These are phyloP conservation scores for Russula emetica DNA, from an alignment of 768 basidiomycete genomes.

Conservation along the genomic window DNA sequence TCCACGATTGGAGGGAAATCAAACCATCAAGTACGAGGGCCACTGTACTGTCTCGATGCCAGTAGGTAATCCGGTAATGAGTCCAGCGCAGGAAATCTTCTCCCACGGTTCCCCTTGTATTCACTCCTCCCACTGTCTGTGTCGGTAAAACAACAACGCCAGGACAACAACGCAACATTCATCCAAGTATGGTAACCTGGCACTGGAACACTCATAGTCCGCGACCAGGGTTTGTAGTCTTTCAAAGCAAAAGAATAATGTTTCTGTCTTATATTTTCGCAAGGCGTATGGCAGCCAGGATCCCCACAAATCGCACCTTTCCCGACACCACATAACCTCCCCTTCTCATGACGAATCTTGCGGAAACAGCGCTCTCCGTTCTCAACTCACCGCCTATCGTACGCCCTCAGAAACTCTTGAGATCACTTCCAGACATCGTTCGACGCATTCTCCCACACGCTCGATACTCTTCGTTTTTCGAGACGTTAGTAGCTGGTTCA, in stretches of 20 bases:
- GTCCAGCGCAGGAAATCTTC: not conserved
- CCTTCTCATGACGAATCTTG: constrained; percentile 7
- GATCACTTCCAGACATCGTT: constrained; percentile 20
- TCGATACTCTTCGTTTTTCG: constrained; percentile 20
- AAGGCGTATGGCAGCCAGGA: not conserved
- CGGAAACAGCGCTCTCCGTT: constrained; percentile 15
- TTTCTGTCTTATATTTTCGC: constrained; percentile 4
- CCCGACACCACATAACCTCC: not conserved
- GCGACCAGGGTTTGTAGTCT: not conserved
- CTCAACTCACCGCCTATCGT: constrained; percentile 3
- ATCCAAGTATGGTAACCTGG: constrained; percentile 17
- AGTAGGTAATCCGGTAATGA: too few species aligned
- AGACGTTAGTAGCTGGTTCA: constrained; percentile 7
- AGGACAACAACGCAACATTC: constrained; percentile 2
- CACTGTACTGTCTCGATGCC: too few species aligned
- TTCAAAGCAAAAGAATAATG: constrained; percentile 15
- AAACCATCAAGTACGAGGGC: too few species aligned
- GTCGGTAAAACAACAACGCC: too few species aligned
- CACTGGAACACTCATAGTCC: not conserved
- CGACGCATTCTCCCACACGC: constrained; percentile 19
- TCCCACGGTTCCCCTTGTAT: not conserved
- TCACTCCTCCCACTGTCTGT: too few species aligned
- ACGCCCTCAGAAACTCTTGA: constrained; percentile 1
- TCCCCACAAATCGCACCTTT: not conserved
- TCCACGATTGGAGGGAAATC: too few species aligned